Percentiles rank a stretch among this genome's conserved stretches.
phyloP scores from a whole-genome alignment of 2,329 filamentous ascomycete genomes.

The Aspergillus pseudoglaucus region DNA sequence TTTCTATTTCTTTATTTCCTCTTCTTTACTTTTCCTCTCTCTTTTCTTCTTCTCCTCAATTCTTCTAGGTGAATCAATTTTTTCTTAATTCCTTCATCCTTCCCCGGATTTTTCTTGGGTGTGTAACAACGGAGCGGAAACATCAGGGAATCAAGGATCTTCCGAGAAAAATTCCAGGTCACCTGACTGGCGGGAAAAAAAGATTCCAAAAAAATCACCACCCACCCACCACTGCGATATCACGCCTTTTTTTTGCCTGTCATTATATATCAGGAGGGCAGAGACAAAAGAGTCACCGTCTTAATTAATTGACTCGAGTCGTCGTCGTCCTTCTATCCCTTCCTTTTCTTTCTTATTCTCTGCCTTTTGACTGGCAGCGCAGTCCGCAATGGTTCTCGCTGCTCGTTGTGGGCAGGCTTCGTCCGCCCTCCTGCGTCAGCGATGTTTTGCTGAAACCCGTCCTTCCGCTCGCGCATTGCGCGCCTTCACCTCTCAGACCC shows the following conservation, averaged over 20 bases:
- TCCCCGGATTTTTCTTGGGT: conserved; percentile 6
- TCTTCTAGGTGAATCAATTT: neutral
- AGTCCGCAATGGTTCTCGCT: conserved; percentile 40
- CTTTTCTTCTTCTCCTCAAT: conserved; percentile 2
- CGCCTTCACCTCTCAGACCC: conserved; percentile 31
- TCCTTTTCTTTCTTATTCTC: conserved; percentile 5
- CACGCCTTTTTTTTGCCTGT: neutral
- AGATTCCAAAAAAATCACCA: neutral
- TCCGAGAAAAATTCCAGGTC: neutral
- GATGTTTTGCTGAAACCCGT: conserved; percentile 34
- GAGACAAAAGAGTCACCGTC: conserved; percentile 5
- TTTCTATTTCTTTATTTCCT: conserved; percentile 1
- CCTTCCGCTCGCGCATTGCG: conserved; percentile 30
- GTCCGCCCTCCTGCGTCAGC: conserved; percentile 35
- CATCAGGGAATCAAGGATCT: conserved; percentile 7
- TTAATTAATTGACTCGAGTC: conserved; percentile 12
- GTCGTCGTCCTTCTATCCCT: conserved; percentile 2
- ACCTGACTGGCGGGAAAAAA: conserved; percentile 3
- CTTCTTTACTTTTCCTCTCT: conserved; percentile 7
- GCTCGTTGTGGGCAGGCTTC: conserved; percentile 40
- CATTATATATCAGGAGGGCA: conserved; percentile 1
- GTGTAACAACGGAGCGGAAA: conserved; percentile 18
- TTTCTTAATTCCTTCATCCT: conserved; percentile 1
- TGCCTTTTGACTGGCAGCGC: conserved; percentile 10
- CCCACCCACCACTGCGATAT: neutral